Base-by-base conservation (phyloP, 2,329 filamentous ascomycete species). In the Claviceps fusiformis region DNA sequence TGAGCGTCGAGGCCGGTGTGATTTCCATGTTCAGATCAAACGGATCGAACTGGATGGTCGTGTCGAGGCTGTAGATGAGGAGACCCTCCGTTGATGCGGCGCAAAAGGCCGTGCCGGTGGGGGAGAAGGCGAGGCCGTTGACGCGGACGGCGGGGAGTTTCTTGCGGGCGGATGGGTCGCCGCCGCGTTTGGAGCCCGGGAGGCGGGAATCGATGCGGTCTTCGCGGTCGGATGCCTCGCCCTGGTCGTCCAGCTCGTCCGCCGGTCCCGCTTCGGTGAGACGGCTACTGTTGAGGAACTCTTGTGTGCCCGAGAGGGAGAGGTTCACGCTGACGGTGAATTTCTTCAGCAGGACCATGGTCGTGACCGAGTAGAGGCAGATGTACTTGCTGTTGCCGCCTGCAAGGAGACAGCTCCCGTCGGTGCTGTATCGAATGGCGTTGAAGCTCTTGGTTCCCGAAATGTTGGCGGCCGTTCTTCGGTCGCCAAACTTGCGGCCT, bases 311-410 rank as follows among this genome's bases (percentile, higher is more conserved):
- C 24, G 95, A 91, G 3, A 98, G 75, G 1, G 91, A 95, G n/a
- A 96, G 76, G 69, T 98, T 98, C 64, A 95, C 82, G 62, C 89
- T 95, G 64, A 97, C 91, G 1, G 92, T 96, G 66, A 87, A 98
- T 67, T 96, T 96, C 69, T 95, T 95, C 55, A 97, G 75, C 11
- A 98, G 74, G 0, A 93, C 89, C 68, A 93, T 90, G 0, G 92
- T 95, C 56, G 84, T 83, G 37, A 95, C 89, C n/a, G 95, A 92
- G 71, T 98, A 98, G 56, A 98, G 71, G 67, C 93, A 97, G 53
- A 98, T 96, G 69, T 95, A 96, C 73, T 98, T 98, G 83, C 90
- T 96, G 75, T 93, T 95, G 37, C 93, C 93, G 50, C 83, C 91
- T 0, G 92, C 93, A 45, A 98, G 75, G 11, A 98, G 76, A 63